These are phyloP conservation scores for Malassezia brasiliensis DNA, from an alignment of 1,284 basidiomycete species.

Conservation along the genomic window DNA sequence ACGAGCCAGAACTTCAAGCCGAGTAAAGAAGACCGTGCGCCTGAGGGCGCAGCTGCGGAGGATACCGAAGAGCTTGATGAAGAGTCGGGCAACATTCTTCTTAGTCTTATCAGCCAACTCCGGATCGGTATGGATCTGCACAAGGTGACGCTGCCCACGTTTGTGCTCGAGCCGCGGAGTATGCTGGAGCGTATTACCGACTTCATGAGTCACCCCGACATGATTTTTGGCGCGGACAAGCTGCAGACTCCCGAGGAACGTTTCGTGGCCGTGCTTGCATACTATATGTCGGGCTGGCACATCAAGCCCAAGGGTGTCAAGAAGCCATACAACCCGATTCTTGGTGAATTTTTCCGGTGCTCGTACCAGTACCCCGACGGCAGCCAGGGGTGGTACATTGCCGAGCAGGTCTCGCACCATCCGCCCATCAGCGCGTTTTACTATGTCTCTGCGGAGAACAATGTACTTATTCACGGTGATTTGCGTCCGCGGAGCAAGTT, in stretches of 20 bases:
- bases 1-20: slow-evolving; percentile 25
- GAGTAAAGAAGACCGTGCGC: slow-evolving; percentile 37
- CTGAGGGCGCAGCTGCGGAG: slow-evolving; percentile 44
- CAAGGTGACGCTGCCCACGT: slow-evolving; percentile 61
- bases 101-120: slow-evolving; percentile 67
- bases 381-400: slow-evolving; percentile 86
- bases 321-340: slow-evolving; percentile 96
- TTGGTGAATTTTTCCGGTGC: slow-evolving; percentile 96
- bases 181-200: slow-evolving; percentile 55
- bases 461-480: slow-evolving; percentile 71
- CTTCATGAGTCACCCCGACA: slow-evolving; percentile 97
- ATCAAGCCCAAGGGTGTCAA: slow-evolving; percentile 99
- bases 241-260: slow-evolving; percentile 74
- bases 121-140: slow-evolving; percentile 87
- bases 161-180: slow-evolving; percentile 45
- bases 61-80: slow-evolving; percentile 50
- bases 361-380: slow-evolving; percentile 85
- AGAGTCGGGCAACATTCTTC: slow-evolving; percentile 49
- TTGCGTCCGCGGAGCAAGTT: slow-evolving; percentile 91
- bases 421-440: slow-evolving; percentile 94
- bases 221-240: slow-evolving; percentile 78
- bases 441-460: slow-evolving; percentile 87
- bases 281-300: slow-evolving; percentile 98
- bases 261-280: slow-evolving; percentile 80
- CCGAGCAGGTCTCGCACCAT: slow-evolving; percentile 93